These are phyloP conservation scores for Tetrapisispora namnaoensis DNA, from an alignment of 805 yeast genomes.

Conservation along the genomic window DNA sequence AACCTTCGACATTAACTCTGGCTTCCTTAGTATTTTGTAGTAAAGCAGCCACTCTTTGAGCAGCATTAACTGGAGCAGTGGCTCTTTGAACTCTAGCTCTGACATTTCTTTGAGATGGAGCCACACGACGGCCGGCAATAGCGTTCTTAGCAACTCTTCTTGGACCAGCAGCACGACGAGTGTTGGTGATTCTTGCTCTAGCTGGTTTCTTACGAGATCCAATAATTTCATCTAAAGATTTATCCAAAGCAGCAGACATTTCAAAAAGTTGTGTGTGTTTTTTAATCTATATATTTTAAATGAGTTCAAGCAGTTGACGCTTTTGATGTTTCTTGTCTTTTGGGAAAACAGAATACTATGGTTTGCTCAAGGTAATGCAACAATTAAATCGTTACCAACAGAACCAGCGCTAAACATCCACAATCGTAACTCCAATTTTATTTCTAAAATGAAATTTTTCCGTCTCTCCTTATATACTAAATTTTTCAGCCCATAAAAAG, in stretches of 20 bases:
- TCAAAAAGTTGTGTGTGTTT: background rate
- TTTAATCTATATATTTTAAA: too few relatives aligned
- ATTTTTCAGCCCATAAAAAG: too few relatives aligned
- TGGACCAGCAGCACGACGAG: conserved; percentile 27
- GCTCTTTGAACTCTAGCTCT: conserved; percentile 11
- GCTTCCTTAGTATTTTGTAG: conserved; percentile 47
- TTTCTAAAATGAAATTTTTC: background rate
- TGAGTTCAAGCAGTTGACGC: background rate
- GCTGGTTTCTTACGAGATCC: conserved; percentile 42
- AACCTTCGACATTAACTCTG: conserved; percentile 75
- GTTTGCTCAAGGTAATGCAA: background rate
- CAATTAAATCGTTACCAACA: too few relatives aligned
- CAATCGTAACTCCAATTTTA: too few relatives aligned
- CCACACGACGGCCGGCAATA: conserved; percentile 18
- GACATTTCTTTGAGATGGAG: conserved; percentile 11
- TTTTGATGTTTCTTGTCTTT: background rate
- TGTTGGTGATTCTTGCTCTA: conserved; percentile 27
- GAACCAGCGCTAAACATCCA: too few relatives aligned
- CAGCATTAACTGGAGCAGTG: conserved; percentile 26
- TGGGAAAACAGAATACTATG: background rate
- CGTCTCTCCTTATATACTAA: background rate
- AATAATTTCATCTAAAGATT: conserved; percentile 91
- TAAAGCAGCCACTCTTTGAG: conserved; percentile 31
- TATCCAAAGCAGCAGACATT: conserved; percentile 80
- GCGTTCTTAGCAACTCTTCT: conserved; percentile 28